Conservation (phyloP, 2,329 filamentous ascomycete genomes). For the Alternaria triticimaculans region DNA sequence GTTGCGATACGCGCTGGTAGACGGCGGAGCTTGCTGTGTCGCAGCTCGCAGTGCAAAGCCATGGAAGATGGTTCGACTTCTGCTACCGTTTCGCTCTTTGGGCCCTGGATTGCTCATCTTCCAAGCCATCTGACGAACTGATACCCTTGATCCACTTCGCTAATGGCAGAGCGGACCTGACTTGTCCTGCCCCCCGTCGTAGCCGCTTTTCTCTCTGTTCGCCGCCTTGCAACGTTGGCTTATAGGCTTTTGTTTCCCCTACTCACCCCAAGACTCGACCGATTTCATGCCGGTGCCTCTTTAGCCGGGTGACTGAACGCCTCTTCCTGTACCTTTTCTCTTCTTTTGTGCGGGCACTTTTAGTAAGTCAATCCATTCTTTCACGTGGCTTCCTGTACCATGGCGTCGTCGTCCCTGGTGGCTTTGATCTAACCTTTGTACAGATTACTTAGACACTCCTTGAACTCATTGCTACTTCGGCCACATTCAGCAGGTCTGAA, state of each 20-base stretch:
- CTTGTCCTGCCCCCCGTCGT: conserved; percentile 18
- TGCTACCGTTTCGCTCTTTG: conserved; percentile 40
- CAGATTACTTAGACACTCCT: conserved; percentile 44
- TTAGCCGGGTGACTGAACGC: conserved; percentile 44
- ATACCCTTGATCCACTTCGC: conserved; percentile 31
- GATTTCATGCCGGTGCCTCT: conserved; percentile 49
- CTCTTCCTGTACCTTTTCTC: conserved; percentile 35
- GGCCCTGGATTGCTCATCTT: conserved; percentile 11
- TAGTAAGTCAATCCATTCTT: conserved; percentile 36
- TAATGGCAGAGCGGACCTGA: conserved; percentile 39
- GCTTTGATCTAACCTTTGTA: conserved; percentile 22
- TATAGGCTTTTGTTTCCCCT: conserved; percentile 50
- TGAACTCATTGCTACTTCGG: conserved; percentile 31
- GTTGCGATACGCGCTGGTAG: conserved; percentile 39
- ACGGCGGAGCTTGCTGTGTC: conserved; percentile 37
- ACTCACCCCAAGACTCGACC: conserved; percentile 34
- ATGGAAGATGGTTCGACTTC: conserved; percentile 44
- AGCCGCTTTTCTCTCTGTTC: conserved; percentile 13
- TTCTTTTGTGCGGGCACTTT: conserved; percentile 50
- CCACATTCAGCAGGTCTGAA: conserved; percentile 52
- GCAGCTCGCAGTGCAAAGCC: conserved; percentile 35
- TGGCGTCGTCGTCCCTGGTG: conserved; percentile 13
- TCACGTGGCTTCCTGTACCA: conserved; percentile 8
- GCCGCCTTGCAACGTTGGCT: conserved; percentile 32
- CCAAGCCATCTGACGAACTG: conserved; percentile 7